Conservation (phyloP, 2,329 filamentous ascomycete genomes). For the Penicillium sp. region DNA sequence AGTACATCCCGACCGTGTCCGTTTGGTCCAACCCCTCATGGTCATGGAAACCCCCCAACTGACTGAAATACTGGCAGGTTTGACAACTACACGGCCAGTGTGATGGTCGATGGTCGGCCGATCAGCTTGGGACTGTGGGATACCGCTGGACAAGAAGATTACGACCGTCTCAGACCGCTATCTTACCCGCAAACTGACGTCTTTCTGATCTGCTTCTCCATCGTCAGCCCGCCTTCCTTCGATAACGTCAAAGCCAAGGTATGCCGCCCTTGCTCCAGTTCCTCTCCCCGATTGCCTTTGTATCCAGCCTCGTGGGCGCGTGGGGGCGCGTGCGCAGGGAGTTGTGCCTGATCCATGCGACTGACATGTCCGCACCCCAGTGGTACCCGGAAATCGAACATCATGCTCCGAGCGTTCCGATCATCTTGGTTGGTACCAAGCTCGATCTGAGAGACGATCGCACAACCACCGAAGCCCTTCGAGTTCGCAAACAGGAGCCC, state of each 20-base stretch:
- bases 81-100: slow-evolving; percentile 98
- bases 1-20: slow-evolving; percentile 93
- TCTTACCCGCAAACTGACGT: slow-evolving; percentile 98
- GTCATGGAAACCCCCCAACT: no score
- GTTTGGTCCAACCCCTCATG: slow-evolving; percentile 26
- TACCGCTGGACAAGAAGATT: slow-evolving; percentile 98
- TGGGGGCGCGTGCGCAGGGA: no score
- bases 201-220: slow-evolving; percentile 97
- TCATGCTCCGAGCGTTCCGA: slow-evolving; percentile 88
- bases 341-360: no score
- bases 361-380: slow-evolving; percentile 44
- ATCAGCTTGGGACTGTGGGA: slow-evolving; percentile 97
- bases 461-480: slow-evolving; percentile 71
- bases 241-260: slow-evolving; percentile 99
- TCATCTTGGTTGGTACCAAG: slow-evolving; percentile 96
- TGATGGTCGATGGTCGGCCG: slow-evolving; percentile 97
- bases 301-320: no score
- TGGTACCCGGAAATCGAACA: slow-evolving; percentile 98
- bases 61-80: slow-evolving; percentile 57
- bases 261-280: slow-evolving; percentile 21
- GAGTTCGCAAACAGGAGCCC: slow-evolving; percentile 93
- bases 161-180: slow-evolving; percentile 86
- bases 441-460: slow-evolving; percentile 89
- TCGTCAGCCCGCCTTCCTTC: slow-evolving; percentile 94
- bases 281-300: no score